Percentiles rank a stretch among this genome's conserved stretches.
Conservation (phyloP, 2,329 filamentous ascomycete genomes). For the Aspergillus sclerotialis region DNA sequence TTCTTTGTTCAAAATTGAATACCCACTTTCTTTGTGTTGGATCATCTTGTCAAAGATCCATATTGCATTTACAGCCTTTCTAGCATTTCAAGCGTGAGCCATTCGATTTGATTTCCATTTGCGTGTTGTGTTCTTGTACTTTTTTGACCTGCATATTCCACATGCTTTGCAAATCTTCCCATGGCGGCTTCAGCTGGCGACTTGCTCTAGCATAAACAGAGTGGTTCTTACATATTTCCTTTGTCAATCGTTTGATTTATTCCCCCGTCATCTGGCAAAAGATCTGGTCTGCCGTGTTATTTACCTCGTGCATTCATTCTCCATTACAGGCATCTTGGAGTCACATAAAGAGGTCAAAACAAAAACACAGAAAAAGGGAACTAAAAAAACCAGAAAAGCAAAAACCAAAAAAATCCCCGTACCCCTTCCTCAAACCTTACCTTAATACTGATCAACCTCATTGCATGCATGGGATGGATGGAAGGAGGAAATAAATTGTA, state of each 20-base stretch:
- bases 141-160: slow-evolving; percentile 7
- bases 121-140: slow-evolving; percentile 10
- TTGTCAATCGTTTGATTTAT: background rate
- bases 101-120: slow-evolving; percentile 26
- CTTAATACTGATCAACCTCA: no score
- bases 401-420: background rate
- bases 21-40: slow-evolving; percentile 27
- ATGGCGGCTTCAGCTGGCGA: slow-evolving; percentile 3
- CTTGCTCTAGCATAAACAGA: background rate
- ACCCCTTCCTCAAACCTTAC: no score
- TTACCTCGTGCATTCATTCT: background rate
- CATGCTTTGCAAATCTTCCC: slow-evolving; percentile 3
- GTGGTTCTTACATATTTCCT: background rate
- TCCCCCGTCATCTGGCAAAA: background rate
- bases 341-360: background rate
- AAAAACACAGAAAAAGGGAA: background rate
- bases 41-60: slow-evolving; percentile 23
- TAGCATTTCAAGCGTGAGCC: slow-evolving; percentile 43
- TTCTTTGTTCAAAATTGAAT: slow-evolving; percentile 28
- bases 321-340: background rate
- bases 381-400: background rate
- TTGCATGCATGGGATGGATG: background rate
- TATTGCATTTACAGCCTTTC: slow-evolving; percentile 28
- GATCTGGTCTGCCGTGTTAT: background rate
- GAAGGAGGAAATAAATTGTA: background rate